Percentiles rank a stretch among this genome's conserved stretches.
Conservation (phyloP, 352 stramenopile genomes). For the Phytophthora tentaculata region DNA sequence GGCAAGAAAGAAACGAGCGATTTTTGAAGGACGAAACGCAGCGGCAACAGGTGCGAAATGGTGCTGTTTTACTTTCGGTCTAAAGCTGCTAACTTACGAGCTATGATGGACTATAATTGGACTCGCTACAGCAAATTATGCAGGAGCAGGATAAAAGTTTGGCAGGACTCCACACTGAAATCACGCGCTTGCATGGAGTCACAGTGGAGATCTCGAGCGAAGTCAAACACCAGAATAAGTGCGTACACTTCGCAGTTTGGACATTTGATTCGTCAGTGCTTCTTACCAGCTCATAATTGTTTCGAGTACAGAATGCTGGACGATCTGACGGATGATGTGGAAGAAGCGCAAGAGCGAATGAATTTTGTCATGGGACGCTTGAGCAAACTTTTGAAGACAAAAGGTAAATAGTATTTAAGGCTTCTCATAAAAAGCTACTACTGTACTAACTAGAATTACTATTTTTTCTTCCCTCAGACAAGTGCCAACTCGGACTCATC, state of each 20-base stretch:
- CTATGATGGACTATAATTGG: background rate
- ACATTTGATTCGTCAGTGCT: background rate
- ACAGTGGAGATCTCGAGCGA: constrained; percentile 77
- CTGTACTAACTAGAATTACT: no score
- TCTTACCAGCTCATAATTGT: background rate
- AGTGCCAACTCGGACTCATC: constrained; percentile 80
- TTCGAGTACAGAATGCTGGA: constrained; percentile 69
- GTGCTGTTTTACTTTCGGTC: background rate
- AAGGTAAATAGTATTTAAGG: constrained; percentile 48
- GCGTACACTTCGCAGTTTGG: constrained; percentile 9
- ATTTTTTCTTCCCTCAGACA: constrained; percentile 45
- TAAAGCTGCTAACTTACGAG: background rate
- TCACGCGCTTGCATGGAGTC: constrained; percentile 64
- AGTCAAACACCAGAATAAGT: constrained; percentile 81
- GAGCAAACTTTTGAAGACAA: constrained; percentile 81
- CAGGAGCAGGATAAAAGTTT: constrained; percentile 72
- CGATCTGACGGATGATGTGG: constrained; percentile 72
- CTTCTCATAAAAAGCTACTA: background rate
- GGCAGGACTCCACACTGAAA: constrained; percentile 59
- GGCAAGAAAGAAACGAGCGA: constrained; percentile 51
- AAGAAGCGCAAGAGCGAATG: constrained; percentile 81
- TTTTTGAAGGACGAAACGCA: constrained; percentile 67
- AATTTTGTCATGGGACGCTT: constrained; percentile 85
- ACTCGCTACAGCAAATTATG: constrained; percentile 60
- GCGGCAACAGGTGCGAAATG: constrained; percentile 51